A percentile compares a stretch with the other conserved stretches of the same genome.
Conservation (phyloP, 1,284 basidiomycete genomes). For the Cutaneotrichosporon arboriforme region DNA sequence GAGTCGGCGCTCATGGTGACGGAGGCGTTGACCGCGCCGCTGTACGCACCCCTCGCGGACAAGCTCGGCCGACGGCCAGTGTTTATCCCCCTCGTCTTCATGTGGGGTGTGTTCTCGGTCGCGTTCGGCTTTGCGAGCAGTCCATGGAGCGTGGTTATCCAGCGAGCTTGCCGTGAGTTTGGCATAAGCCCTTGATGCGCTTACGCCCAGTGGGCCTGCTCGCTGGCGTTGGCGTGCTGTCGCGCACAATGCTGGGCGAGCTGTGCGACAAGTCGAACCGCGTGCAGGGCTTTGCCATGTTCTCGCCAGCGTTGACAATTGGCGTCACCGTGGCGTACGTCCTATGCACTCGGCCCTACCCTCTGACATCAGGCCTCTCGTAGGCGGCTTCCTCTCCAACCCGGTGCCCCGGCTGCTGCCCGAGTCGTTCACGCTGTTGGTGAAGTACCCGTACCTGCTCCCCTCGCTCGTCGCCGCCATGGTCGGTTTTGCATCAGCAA, state of each 20-base stretch:
- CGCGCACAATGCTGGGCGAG: constrained; percentile 38
- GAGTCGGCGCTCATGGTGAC: constrained; percentile 36
- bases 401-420: constrained; percentile 32
- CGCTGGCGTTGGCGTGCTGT: constrained; percentile 37
- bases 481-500: constrained; percentile 19
- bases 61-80: constrained; percentile 30
- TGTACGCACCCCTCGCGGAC: constrained; percentile 36
- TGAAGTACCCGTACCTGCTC: constrained; percentile 34
- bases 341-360: no score
- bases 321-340: constrained; percentile 36
- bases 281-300: constrained; percentile 35
- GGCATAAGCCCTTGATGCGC: neutral
- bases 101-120: constrained; percentile 23
- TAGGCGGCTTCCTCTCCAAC: constrained; percentile 37
- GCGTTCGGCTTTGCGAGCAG: constrained; percentile 20
- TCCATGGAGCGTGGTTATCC: constrained; percentile 20
- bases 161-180: constrained; percentile 28
- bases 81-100: constrained; percentile 20
- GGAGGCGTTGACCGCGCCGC: constrained; percentile 34
- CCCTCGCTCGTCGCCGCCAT: constrained; percentile 30
- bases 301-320: constrained; percentile 32
- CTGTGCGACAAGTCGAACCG: constrained; percentile 38
- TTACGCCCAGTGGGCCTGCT: constrained; percentile 28
- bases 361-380: constrained; percentile 25
- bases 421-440: constrained; percentile 23